A percentile compares a stretch with the other conserved stretches of the same genome.
Conservation (phyloP, 2,329 filamentous ascomycete genomes). For the Aspergillus texensis region DNA sequence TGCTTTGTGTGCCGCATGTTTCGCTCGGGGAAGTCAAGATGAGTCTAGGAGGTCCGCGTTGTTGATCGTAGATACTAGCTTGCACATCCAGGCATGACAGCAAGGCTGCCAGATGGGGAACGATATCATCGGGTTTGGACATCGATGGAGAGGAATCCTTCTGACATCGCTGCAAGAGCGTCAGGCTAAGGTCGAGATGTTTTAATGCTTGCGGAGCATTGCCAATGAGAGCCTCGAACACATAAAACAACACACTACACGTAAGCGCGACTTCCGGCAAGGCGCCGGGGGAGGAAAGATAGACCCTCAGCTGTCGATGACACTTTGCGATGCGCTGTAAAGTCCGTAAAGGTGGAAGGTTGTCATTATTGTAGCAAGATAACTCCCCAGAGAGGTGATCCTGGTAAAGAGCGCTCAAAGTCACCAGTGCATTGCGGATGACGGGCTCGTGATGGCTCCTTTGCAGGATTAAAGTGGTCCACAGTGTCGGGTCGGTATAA, state of each 20-base stretch:
- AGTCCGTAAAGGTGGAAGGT: not conserved
- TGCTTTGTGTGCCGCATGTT: not conserved
- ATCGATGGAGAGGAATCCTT: not conserved
- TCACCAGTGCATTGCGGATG: slow-evolving; percentile 24
- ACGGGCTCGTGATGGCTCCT: slow-evolving; percentile 26
- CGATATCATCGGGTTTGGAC: slow-evolving; percentile 14
- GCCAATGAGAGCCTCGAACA: slow-evolving; percentile 28
- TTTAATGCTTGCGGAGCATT: slow-evolving; percentile 24
- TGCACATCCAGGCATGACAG: slow-evolving; percentile 26
- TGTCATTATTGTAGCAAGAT: not conserved
- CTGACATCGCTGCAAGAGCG: slow-evolving; percentile 20
- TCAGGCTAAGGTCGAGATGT: slow-evolving; percentile 28
- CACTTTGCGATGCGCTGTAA: slow-evolving; percentile 24
- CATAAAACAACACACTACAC: slow-evolving; percentile 30
- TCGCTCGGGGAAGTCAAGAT: slow-evolving; percentile 9
- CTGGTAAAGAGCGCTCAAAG: slow-evolving; percentile 24
- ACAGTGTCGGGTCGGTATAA: slow-evolving; percentile 24
- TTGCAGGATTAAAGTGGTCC: slow-evolving; percentile 24
- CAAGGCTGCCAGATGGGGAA: slow-evolving; percentile 16
- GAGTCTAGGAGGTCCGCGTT: slow-evolving; percentile 14
- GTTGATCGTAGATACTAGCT: slow-evolving; percentile 23
- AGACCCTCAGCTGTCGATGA: slow-evolving; percentile 27
- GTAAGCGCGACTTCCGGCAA: slow-evolving; percentile 25
- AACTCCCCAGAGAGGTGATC: slow-evolving; percentile 11
- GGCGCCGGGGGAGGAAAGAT: slow-evolving; percentile 22